A percentile compares a stretch with the other conserved stretches of the same genome.
These are phyloP conservation scores for Fusarium sp. DNA, from an alignment of 2,329 filamentous ascomycete species.

Conservation along the genomic window DNA sequence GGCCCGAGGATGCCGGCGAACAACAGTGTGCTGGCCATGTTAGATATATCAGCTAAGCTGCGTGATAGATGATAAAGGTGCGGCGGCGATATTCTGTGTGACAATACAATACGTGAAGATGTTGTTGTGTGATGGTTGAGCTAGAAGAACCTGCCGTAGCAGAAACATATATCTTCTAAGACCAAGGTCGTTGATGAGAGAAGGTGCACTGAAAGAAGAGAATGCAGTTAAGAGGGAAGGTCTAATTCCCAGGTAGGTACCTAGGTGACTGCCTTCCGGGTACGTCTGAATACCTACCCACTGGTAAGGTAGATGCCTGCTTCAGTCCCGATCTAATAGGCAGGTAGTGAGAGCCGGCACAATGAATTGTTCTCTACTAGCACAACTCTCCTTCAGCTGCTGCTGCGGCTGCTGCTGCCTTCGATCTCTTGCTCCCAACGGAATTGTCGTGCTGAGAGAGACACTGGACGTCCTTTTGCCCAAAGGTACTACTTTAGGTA, in stretches of 20 bases:
- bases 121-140: not conserved
- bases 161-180: not conserved
- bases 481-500: not conserved
- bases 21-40: not conserved
- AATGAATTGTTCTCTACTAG: not conserved
- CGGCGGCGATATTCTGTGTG: not conserved
- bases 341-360: not conserved
- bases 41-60: not conserved
- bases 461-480: not conserved
- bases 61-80: not conserved
- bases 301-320: not conserved
- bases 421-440: not conserved
- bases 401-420: not conserved
- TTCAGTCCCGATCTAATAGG: not conserved
- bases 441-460: not conserved
- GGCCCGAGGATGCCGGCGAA: not conserved
- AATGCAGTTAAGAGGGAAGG: not conserved
- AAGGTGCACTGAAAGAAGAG: not conserved
- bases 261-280: not conserved
- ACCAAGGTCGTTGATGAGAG: not conserved
- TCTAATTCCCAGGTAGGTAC: not conserved
- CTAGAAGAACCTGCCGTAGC: not conserved
- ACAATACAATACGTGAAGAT: not conserved
- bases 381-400: not conserved
- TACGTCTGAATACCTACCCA: not conserved